Evolutionary conservation across 1,284 basidiomycete species (phyloP), one percentile per base, ranked within the genome.

Genomic region (Cryptococcus depauperatus): DNA sequence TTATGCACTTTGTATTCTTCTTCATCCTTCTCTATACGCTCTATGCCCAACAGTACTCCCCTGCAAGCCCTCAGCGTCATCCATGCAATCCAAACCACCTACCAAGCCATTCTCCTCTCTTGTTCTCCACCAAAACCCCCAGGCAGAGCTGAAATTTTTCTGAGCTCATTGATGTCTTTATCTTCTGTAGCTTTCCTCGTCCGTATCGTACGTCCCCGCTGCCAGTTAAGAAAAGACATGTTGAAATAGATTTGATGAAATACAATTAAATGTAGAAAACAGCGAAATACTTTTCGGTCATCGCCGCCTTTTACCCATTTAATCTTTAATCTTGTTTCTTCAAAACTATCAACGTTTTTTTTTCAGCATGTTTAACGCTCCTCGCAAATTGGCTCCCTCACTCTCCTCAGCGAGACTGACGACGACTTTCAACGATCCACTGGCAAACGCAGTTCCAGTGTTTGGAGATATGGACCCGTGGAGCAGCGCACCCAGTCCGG

Each of bases 401-500:
- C n/a, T n/a, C n/a, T n/a, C n/a, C n/a, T n/a, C n/a, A n/a, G n/a
- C n/a, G n/a, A n/a, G n/a, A n/a, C n/a, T n/a, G n/a, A n/a, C n/a
- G n/a, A n/a, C n/a, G n/a, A n/a, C n/a, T 44, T 56, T 54, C 32
- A 48, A 53, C 37, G 66, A 66, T 45, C 64, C 64, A 0, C 54
- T 68, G 30, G 62, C 63, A 23, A 46, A 50, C 22, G 56, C 62
- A 4, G 52, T 55, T 14, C 58, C 57, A 5, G 53, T 46, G 1
- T 67, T 55, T 63, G 85, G 79, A 55, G 82, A 82, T 22, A 76
- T 86, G 33, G 88, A 92, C 71, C 88, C 88, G 16, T 92, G 88
- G 88, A 85, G 83, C 59, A 37, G 75, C 83, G 47, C 76, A 79
- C 7, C 86, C 86, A 21, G 18, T 14, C 13, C 35, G 19, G 28